Evolutionary conservation across 2,329 filamentous ascomycete species (phyloP), one percentile per base, ranked within the genome.

Genomic region (Ophiosphaerella herpotricha): DNA sequence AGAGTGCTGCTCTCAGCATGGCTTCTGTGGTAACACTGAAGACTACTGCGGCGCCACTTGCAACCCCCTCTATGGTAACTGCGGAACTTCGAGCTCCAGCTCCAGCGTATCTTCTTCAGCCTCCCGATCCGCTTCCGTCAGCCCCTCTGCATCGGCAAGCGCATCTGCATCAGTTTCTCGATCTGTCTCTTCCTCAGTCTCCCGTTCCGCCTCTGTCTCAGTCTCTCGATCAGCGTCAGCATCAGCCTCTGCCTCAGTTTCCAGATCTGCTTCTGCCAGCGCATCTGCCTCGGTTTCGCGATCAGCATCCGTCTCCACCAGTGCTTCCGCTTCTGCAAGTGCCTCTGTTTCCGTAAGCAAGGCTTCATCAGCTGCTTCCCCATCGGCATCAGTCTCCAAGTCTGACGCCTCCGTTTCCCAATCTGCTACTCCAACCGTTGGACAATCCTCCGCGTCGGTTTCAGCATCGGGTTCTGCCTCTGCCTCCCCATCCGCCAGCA

Each of bases 1-100:
- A 2, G 44, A 72, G 46, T 79, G 78, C 65, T 80, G 77, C 64
- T 77, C 73, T 11, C 61, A 63, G 46, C 71, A 71, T 52, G 75
- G 74, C n/a, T 70, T 65, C 55, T 79, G 78, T 14, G 67, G 70
- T n/a, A 50, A 50, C 21, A 52, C 61, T 1, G 39, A 39, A 14
- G 50, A 48, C 26, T 43, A 60, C 50, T 60, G 57, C 40, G 52
- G 53, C 23, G 47, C 52, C 39, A 36, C 34, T 9, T 61, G 58
- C 58, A 63, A 71, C 39, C 46, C 59, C 9, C 34, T 44, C 9
- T 72, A 66, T 40, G 68, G 69, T 5, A 67, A 50, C 29, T 69
- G 66, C 46, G 54, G 49, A 31, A 41, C 42, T 5, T 35, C 47
- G 12, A 47, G 38, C 18, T 46, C 38, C 14, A 39, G 46, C 46